Conservation (phyloP, 352 stramenopile species). For the Globisporangium barbulae region DNA sequence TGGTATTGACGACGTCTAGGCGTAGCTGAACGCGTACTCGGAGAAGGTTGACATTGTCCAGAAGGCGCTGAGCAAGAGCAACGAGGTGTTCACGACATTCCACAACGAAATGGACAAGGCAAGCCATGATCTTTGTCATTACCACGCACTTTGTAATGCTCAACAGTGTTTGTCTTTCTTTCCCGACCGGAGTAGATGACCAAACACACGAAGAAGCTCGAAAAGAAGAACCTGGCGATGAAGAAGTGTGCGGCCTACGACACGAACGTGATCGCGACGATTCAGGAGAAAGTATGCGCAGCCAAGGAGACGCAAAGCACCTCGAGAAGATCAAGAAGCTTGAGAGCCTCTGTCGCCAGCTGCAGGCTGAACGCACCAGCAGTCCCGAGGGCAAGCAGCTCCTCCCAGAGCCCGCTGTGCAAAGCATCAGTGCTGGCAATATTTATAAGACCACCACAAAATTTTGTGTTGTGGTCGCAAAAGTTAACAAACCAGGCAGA, state of each 20-base stretch:
- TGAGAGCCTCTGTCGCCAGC: constrained; percentile 73
- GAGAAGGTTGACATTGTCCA: constrained; percentile 86
- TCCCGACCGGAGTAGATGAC: constrained; percentile 38
- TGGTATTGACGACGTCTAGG: constrained; percentile 14
- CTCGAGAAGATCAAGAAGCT: constrained; percentile 84
- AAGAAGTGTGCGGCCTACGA: constrained; percentile 82
- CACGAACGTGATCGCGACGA: constrained; percentile 59
- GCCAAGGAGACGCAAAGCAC: constrained; percentile 61
- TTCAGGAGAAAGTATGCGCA: constrained; percentile 69
- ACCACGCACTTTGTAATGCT: background rate
- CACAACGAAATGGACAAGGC: constrained; percentile 86
- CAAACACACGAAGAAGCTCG: constrained; percentile 86
- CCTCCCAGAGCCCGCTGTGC: constrained; percentile 8
- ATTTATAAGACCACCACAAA: no score
- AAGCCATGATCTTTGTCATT: background rate
- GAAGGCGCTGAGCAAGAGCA: constrained; percentile 83
- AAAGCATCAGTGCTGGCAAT: no score
- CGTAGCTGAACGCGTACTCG: constrained; percentile 77
- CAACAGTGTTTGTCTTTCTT: background rate
- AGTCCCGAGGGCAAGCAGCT: constrained; percentile 24
- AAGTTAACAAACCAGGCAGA: no score
- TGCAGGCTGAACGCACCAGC: constrained; percentile 79
- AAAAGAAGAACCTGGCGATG: constrained; percentile 80
- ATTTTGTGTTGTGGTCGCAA: no score
- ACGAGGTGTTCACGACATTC: constrained; percentile 83